Percentiles rank a stretch among this genome's conserved stretches.
Evolutionary conservation across 1,284 basidiomycete genomes (phyloP).

Genomic region (Heterobasidion irregulare): DNA sequence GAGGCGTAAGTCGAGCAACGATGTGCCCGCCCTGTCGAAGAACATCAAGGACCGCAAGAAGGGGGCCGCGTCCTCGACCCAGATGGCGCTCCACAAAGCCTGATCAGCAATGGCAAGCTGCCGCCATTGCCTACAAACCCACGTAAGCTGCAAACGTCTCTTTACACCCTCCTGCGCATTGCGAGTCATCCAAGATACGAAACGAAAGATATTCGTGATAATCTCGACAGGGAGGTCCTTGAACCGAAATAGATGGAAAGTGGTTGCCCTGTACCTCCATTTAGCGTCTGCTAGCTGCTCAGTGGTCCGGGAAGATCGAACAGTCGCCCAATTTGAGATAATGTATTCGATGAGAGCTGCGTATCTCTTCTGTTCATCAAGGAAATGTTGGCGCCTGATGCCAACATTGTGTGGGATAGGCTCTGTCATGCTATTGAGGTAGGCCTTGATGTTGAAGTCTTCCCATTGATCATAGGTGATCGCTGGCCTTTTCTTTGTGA

Average conservation of each 20-base stretch:
- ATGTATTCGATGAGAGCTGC: too few relatives aligned
- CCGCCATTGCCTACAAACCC: conserved; percentile 52
- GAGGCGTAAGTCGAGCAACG: conserved; percentile 49
- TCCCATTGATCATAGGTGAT: too few relatives aligned
- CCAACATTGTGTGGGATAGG: too few relatives aligned
- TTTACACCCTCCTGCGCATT: conserved; percentile 25
- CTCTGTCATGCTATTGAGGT: too few relatives aligned
- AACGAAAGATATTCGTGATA: conserved; percentile 50
- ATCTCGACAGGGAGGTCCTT: conserved; percentile 58
- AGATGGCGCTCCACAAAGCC: conserved; percentile 54
- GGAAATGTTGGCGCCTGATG: too few relatives aligned
- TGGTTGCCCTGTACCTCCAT: background rate
- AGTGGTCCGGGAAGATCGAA: too few relatives aligned
- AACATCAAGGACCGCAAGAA: conserved; percentile 43
- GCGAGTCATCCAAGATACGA: conserved; percentile 37
- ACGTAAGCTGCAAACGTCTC: conserved; percentile 40
- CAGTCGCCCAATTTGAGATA: too few relatives aligned
- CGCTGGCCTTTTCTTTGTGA: too few relatives aligned
- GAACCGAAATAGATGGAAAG: conserved; percentile 44
- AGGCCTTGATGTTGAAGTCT: too few relatives aligned
- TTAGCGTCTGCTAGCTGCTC: too few relatives aligned
- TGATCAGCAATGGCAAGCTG: conserved; percentile 34
- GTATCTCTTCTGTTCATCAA: too few relatives aligned
- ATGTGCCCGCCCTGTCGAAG: conserved; percentile 42
- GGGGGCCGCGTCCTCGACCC: conserved; percentile 41